Evolutionary conservation across 1,284 basidiomycete species (phyloP), one percentile per base, ranked within the genome.

Genomic region (Ceratobasidium papillatum): DNA sequence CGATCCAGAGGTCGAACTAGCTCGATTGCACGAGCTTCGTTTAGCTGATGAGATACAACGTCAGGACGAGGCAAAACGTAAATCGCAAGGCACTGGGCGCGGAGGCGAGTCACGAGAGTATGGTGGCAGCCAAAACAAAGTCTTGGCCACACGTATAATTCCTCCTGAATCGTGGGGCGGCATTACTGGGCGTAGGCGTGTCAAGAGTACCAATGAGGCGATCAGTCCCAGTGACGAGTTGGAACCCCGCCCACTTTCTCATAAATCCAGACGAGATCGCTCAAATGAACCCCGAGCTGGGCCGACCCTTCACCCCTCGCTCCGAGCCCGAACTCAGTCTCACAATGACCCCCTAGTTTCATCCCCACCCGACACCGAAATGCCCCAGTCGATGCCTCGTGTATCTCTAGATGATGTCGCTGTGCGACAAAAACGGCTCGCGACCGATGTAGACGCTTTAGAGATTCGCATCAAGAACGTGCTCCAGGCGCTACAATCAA

Each of bases 31-130:
- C 25, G 65, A 69, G 25, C 34, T 69, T 8, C 19, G 47, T 43
- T 49, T 69, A 9, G 65, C 65, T 32, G 65, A 54, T 19, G 36
- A 69, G 65, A 69, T 69, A 25, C 51, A 49, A 27, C 65, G 52
- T 22, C 32, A 17, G 8, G 65, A 69, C 36, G 38, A 69, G 36
- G 65, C 49, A n/a, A 69, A 43, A 25, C 65, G 34, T 51, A 45
- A 43, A 17, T 12, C 14, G 22, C 45, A 34, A 22, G 64, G 38
- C 34, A 19, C 11, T 25, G 34, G n/a, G 1, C 25, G 54, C 34
- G n/a, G 17, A 36, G 22, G 14, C 9, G 30, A 58, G n/a, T 4
- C 14, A n/a, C 58, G 22, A 32, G 58, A 38, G 11, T 34, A 25
- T 11, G n/a, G 4, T 22, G 2, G 5, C 3, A 25, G 7, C n/a